Percentiles rank a stretch among this genome's conserved stretches.
Evolutionary conservation across 75 land plant genomes (phyloP).

Genomic region (Larix kaempferi): DNA sequence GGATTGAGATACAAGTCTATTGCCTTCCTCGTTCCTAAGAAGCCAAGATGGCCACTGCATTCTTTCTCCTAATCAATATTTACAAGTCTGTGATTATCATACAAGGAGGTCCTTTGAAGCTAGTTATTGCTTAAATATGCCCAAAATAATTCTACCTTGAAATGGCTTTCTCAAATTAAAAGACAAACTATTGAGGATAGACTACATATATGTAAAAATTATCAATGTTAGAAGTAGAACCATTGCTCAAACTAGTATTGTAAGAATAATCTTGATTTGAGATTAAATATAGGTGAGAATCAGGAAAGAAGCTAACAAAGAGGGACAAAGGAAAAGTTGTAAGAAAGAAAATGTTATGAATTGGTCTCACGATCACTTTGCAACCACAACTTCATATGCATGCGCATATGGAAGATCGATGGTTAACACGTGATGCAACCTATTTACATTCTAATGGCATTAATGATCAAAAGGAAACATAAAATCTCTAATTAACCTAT

Average conservation of each 20-base stretch:
- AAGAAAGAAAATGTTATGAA: too few relatives aligned
- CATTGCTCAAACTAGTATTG: background rate
- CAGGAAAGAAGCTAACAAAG: too few relatives aligned
- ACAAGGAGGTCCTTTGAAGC: background rate
- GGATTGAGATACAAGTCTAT: background rate
- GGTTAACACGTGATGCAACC: too few relatives aligned
- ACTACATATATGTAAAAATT: background rate
- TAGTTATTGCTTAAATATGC: background rate
- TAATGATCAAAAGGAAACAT: too few relatives aligned
- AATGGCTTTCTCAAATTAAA: background rate
- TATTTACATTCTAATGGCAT: too few relatives aligned
- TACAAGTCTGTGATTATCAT: background rate
- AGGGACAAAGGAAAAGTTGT: too few relatives aligned
- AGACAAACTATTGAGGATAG: background rate
- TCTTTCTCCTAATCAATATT: background rate
- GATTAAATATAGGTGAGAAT: background rate
- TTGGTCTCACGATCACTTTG: too few relatives aligned
- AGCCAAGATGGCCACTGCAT: background rate
- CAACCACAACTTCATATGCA: too few relatives aligned
- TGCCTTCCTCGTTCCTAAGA: background rate
- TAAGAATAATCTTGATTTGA: background rate
- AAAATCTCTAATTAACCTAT: too few relatives aligned
- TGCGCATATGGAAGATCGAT: too few relatives aligned
- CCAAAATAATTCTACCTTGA: background rate
- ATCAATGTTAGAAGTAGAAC: background rate